Evolutionary conservation across 2,329 filamentous ascomycete species (phyloP), one percentile per base, ranked within the genome.

Genomic region (Apiospora marii): DNA sequence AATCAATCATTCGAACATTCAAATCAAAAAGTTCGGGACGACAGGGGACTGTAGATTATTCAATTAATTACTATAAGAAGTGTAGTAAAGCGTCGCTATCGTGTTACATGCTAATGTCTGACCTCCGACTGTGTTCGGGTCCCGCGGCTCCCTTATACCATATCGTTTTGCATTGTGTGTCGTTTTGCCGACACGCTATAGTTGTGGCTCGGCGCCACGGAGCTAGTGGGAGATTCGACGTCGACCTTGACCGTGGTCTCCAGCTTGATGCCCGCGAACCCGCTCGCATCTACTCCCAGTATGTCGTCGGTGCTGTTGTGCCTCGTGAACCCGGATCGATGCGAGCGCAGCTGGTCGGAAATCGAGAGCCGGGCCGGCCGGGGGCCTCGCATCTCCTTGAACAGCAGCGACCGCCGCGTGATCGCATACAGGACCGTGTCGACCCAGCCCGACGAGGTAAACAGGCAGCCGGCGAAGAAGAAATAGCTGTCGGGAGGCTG

Each of bases 361-460:
- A n/a, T 58, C 30, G 41, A 22, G 1, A 69, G 24, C 22, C 71
- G 74, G 30, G 72, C 72, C 8, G 72, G 61, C 37, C 72, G 70
- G 46, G 73, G 70, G 16, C 53, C 53, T 44, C 74, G 68, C 69
- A 77, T 67, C 70, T 78, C 77, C 68, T 78, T 71, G 74, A 77
- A 77, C 24, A 79, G 75, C 14, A 85, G 75, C 5, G 84, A 77
- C 12, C 83, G 80, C 5, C 84, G 82, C 1, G 84, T 85, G 13
- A 85, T 72, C 0, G 84, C 77, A 73, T 85, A 85, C 3, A 85
- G 79, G 0, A 84, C 71, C 8, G 82, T 82, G 68, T 85, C 84
- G 37, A 85, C 80, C 82, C 83, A 85, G 34, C 84, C 84, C 46
- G 82, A 84, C 8, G 80, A 83, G 4, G 84, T 85, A 67, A 79